Conservation (phyloP, 1,284 basidiomycete species). For the Pholiota adiposa region DNA sequence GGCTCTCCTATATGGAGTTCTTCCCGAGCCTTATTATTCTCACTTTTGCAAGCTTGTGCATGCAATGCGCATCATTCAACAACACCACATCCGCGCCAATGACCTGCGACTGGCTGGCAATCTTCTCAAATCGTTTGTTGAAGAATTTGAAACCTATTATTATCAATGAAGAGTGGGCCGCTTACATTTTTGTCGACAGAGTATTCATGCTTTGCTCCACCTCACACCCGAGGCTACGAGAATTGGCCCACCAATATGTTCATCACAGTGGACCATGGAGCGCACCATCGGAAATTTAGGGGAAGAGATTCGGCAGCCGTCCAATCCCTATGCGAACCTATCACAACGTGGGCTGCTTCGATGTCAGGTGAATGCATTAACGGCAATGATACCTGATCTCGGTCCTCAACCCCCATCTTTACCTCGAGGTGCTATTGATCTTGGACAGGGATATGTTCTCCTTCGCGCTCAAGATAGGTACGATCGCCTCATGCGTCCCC, state of each 20-base stretch:
- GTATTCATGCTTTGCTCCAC: constrained; percentile 34
- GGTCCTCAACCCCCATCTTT: constrained; percentile 11
- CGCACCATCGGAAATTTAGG: constrained; percentile 40
- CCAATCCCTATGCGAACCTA: constrained; percentile 38
- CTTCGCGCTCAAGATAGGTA: constrained; percentile 24
- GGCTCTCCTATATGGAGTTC: constrained; percentile 15
- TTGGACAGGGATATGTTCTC: constrained; percentile 28
- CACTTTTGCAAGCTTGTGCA: constrained; percentile 20
- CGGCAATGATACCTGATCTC: constrained; percentile 30
- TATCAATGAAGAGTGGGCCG: constrained; percentile 27
- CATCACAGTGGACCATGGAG: constrained; percentile 38
- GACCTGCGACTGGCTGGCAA: constrained; percentile 1
- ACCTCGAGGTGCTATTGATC: constrained; percentile 17
- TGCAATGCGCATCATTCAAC: constrained; percentile 16
- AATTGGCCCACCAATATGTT: constrained; percentile 25
- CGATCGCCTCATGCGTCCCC: constrained; percentile 12
- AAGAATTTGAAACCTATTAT: constrained; percentile 34
- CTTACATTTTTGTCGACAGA: constrained; percentile 33
- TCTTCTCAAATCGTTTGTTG: constrained; percentile 7
- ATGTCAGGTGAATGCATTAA: constrained; percentile 29
- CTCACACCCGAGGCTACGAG: constrained; percentile 25
- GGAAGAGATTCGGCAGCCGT: constrained; percentile 35
- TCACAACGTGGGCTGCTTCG: constrained; percentile 29
- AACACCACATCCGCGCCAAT: constrained; percentile 8
- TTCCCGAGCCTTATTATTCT: constrained; percentile 13